Percentiles rank a stretch among this genome's conserved stretches.
Conservation (phyloP, 345 rosid species). For the Carallia brachiata region DNA sequence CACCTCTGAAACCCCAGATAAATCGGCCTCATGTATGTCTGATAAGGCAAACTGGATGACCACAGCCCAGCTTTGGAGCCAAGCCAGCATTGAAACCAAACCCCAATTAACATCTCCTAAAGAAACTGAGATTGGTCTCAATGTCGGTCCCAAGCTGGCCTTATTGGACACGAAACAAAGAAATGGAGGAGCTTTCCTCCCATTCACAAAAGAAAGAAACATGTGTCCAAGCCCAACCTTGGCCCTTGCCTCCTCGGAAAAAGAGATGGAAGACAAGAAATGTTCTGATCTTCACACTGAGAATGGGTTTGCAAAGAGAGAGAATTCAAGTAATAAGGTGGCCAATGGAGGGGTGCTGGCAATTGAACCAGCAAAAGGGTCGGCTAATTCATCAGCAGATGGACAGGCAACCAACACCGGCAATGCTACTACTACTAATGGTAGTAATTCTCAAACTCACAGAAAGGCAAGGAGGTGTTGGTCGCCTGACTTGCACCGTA, state of each 20-base stretch:
- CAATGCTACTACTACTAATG: slow-evolving; percentile 11
- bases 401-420: slow-evolving; percentile 31
- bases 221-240: slow-evolving; percentile 37
- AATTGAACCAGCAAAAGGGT: slow-evolving; percentile 38
- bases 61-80: slow-evolving; percentile 95
- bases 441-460: slow-evolving; percentile 44
- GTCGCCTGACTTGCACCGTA: slow-evolving; percentile 97
- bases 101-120: slow-evolving; percentile 37
- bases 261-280: slow-evolving; percentile 54
- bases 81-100: slow-evolving; percentile 49
- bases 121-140: slow-evolving; percentile 49
- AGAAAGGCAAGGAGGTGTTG: slow-evolving; percentile 97
- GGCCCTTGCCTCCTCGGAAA: slow-evolving; percentile 49
- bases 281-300: slow-evolving; percentile 31
- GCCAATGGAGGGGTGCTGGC: slow-evolving; percentile 21
- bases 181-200: slow-evolving; percentile 88
- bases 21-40: slow-evolving; percentile 23
- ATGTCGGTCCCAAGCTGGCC: slow-evolving; percentile 53
- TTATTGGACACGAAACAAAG: slow-evolving; percentile 57
- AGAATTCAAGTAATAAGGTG: slow-evolving; percentile 23
- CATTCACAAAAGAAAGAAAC: slow-evolving; percentile 76
- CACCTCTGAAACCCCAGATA: slow-evolving; percentile 41
- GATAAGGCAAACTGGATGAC: slow-evolving; percentile 90
- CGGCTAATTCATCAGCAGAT: slow-evolving; percentile 27
- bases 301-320: slow-evolving; percentile 38